Evolutionary conservation across 805 yeast species (phyloP), one percentile per base, ranked within the genome.

Genomic region (Schizosaccharomyces japonicus): DNA sequence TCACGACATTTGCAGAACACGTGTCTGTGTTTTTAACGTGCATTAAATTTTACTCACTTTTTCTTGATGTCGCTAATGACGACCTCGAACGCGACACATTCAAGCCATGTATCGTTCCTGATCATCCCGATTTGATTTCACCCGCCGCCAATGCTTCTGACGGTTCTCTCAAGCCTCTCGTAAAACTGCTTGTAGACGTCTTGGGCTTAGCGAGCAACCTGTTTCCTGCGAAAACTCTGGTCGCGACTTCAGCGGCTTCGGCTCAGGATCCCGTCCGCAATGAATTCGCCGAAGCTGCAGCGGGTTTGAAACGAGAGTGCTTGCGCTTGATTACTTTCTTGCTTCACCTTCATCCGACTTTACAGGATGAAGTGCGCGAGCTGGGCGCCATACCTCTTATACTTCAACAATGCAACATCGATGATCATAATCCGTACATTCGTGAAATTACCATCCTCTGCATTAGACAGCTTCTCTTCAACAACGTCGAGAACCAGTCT

Each of bases 381-480:
- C 53, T 66, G 0, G 93, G 83, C 0, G n/a, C 27, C 23, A 59
- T 87, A 11, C 81, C 75, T 48, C 60, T 81, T 17, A 67, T 85
- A 0, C 63, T 87, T 23, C 78, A 85, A 5, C 78, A 77, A 52
- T 85, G 95, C 63, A 72, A 79, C 34, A 75, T 90, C 47, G 96
- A 87, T 59, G 77, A 76, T 42, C 75, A 80, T 57, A 92, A 90
- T 58, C 96, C 95, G 0, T 87, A 47, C 48, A 54, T 63, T 49
- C 57, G 82, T 53, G 98, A 87, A 57, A 65, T 87, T 50, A 71
- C 93, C 1, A 80, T 90, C 30, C 62, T 87, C 5, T 82, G 95
- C 56, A 58, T 90, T 27, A 72, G 77, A 55, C 76, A 75, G 51
- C 60, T 84, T 29, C 61, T 87, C 13, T 70, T 72, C 23, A 66